Evolutionary conservation across 805 yeast species (phyloP), one percentile per base, ranked within the genome.

Genomic region (Torulaspora indica): DNA sequence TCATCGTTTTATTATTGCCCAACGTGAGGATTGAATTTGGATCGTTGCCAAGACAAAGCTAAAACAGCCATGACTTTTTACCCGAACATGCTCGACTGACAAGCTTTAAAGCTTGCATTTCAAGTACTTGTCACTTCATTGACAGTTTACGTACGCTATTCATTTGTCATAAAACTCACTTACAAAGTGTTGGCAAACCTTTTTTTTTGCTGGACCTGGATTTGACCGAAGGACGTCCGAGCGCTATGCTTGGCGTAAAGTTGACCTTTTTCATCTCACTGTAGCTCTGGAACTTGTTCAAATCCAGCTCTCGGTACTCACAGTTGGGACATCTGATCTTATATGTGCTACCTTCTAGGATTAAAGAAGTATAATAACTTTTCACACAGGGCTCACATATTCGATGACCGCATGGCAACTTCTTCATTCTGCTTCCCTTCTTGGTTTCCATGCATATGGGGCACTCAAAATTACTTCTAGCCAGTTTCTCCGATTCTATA

Each of bases 281-380:
- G 25, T 67, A 59, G 23, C 63, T 52, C 28, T 63, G 55, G 1
- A 38, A 47, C 0, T 39, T 35, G 7, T 53, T 35, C n/a, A 62
- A 32, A 9, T 57, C 52, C 7, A 55, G 28, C 5, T 53, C 51
- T 4, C 44, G 35, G n/a, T 49, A 55, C 1, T 62, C 58, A 51
- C 73, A 75, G 36, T 77, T 72, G 1, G 85, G 85, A 52, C 86
- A 81, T 55, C 78, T 79, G 1, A 81, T 64, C 36, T 66, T 72
- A 13, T 70, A 70, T 4, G 77, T 67, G 28, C 74, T 75, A 3
- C 82, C 85, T 4, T 70, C 57, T 6, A 54, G 54, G 9, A 80
- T 78, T 35, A 64, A 58, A 3, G 69, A 59, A 1, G 56, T 48
- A 39, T 72, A 73, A 47, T 73, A 78, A 5, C 68, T 71, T 9